A percentile compares a stretch with the other conserved stretches of the same genome.
These are phyloP conservation scores for Saccharomyces hybrid DNA, from an alignment of 1,139 yeast genomes.

Conservation along the genomic window DNA sequence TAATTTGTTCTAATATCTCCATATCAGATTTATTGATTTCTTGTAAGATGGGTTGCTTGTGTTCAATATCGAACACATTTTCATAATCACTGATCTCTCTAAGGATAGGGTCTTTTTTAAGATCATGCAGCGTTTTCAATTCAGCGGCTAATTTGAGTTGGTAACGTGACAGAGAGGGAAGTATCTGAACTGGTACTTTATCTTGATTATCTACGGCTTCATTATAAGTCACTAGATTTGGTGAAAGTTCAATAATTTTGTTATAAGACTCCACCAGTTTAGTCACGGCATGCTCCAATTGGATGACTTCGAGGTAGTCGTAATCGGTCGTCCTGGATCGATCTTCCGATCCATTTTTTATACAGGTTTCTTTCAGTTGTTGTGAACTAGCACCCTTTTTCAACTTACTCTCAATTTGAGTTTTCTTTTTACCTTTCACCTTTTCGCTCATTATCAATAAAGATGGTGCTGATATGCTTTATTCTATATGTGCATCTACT, in stretches of 20 bases:
- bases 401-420: background rate
- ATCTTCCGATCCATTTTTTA: background rate
- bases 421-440: background rate
- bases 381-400: background rate
- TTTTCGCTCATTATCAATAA: background rate
- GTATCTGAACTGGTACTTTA: constrained; percentile 2
- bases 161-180: constrained; percentile 7
- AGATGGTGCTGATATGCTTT: background rate
- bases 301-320: constrained; percentile 35
- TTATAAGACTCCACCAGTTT: constrained; percentile 47
- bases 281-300: constrained; percentile 44
- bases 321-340: constrained; percentile 8
- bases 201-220: constrained; percentile 37
- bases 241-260: constrained; percentile 47
- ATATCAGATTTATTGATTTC: constrained; percentile 17
- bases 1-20: constrained; percentile 7
- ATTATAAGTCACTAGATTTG: constrained; percentile 41
- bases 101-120: constrained; percentile 42
- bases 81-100: constrained; percentile 38
- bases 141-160: constrained; percentile 15
- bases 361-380: background rate
- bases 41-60: background rate
- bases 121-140: constrained; percentile 47
- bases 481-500: background rate
- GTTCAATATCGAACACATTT: constrained; percentile 27